Base-by-base conservation (phyloP, 2,329 filamentous ascomycete species). In the Exophiala oligosperma region DNA sequence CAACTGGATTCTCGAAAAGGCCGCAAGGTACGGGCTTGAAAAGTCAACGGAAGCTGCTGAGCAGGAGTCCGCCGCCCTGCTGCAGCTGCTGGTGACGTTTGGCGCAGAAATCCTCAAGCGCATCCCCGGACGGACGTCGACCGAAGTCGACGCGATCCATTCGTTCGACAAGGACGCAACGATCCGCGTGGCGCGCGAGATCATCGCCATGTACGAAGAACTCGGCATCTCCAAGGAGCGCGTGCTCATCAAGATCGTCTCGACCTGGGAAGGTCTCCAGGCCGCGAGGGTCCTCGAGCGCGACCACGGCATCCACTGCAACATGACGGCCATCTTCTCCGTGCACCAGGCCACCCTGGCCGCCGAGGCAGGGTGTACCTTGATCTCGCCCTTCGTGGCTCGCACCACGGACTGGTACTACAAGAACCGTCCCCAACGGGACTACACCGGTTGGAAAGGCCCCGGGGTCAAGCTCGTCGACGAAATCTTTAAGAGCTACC, bases 311-410 rank as follows among this genome's bases (percentile, higher is more conserved):
- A 81, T 87, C n/a, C 72, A 76, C 1, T 86, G 84, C 0, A 73
- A 88, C 2, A 84, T 83, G 0, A 88, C 85, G 0, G 86, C 83
- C 1, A 73, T 88, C 50, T 88, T 88, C 65, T 82, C 81, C 44
- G 77, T 86, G 65, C 76, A 82, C 40, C 85, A 88, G 66, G 85
- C 84, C 0, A 75, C 76, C 1, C 72, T 86, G 1, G 85, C 86
- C 0, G 81, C 77, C 0, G 79, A 84, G 49, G 81, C 78, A 0
- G 76, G 78, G 2, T 87, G 84, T 63, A 79, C 79, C 0, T 87
- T 87, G 64, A 82, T 88, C 41, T 83, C 85, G 0, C 85, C 86
- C 0, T 79, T 87, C 61, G 82, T 88, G 8, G 49, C 17, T 12
- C 49, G 49, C 11, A 51, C 32, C 29, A 51, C 23, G 8, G 49